These are phyloP conservation scores for Penicillium odoratum DNA, from an alignment of 495 filamentous ascomycete genomes.

Conservation along the genomic window DNA sequence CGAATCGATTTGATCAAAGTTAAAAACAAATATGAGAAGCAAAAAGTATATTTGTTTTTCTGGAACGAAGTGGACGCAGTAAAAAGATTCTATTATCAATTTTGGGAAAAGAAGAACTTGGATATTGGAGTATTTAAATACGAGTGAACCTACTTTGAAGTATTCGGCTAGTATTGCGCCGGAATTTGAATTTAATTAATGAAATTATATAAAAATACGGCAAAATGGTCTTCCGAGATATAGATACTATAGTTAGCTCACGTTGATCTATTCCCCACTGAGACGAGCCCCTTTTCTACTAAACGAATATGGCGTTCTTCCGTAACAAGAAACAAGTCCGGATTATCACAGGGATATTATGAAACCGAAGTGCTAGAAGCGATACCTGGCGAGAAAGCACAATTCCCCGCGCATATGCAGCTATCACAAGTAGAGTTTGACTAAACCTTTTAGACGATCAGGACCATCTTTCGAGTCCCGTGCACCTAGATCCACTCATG, in stretches of 20 bases:
- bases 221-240: neutral
- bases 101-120: neutral
- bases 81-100: neutral
- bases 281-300: too few species aligned
- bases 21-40: neutral
- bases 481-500: slow-evolving; percentile 13
- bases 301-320: too few species aligned
- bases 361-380: too few species aligned
- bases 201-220: too few species aligned
- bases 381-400: too few species aligned
- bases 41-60: neutral
- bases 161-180: neutral
- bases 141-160: neutral
- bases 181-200: neutral
- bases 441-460: slow-evolving; percentile 17
- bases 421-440: neutral
- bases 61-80: neutral
- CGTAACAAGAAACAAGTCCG: too few species aligned
- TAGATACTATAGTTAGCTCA: too few species aligned
- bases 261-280: too few species aligned
- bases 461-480: slow-evolving; percentile 7
- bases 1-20: neutral
- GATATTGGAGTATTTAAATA: neutral
- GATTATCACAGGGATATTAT: too few species aligned
- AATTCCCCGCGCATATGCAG: neutral